Conservation (phyloP, 257 asterid species). For the Nicotiana otophora region DNA sequence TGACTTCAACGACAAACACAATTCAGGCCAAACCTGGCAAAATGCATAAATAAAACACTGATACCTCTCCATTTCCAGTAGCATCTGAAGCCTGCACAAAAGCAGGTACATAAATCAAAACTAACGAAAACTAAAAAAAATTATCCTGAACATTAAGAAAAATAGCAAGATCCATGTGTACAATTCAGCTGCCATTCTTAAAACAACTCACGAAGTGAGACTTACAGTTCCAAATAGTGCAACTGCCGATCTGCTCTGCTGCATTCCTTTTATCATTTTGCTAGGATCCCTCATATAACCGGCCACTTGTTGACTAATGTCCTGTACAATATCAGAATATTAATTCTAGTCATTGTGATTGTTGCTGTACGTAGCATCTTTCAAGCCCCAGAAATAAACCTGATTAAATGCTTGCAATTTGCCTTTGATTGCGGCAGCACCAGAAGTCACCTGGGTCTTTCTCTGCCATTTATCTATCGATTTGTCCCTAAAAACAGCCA, state of each 20-base stretch:
- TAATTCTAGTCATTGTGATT: background rate
- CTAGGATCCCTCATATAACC: slow-evolving; percentile 94
- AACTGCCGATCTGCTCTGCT: slow-evolving; percentile 63
- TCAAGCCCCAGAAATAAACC: slow-evolving; percentile 38
- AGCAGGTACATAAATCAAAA: slow-evolving; percentile 8
- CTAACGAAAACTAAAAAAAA: background rate
- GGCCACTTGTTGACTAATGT: slow-evolving; percentile 85
- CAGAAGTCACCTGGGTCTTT: slow-evolving; percentile 88
- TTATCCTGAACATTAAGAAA: background rate
- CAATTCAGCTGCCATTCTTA: background rate
- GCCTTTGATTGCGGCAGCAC: slow-evolving; percentile 91
- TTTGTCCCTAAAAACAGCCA: slow-evolving; percentile 72
- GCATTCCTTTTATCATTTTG: slow-evolving; percentile 94
- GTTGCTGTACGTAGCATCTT: background rate
- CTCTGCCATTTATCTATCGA: slow-evolving; percentile 97
- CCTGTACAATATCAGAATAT: slow-evolving; percentile 38
- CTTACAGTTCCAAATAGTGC: slow-evolving; percentile 86
- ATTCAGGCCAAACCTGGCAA: background rate
- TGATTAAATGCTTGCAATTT: slow-evolving; percentile 94
- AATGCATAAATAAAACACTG: background rate
- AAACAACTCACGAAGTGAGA: slow-evolving; percentile 12
- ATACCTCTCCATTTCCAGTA: slow-evolving; percentile 52
- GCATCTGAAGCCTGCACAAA: slow-evolving; percentile 51
- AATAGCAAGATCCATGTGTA: background rate
- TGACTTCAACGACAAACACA: background rate